phyloP scores from a whole-genome alignment of 352 stramenopile species.

The Phytophthora kernoviae region DNA sequence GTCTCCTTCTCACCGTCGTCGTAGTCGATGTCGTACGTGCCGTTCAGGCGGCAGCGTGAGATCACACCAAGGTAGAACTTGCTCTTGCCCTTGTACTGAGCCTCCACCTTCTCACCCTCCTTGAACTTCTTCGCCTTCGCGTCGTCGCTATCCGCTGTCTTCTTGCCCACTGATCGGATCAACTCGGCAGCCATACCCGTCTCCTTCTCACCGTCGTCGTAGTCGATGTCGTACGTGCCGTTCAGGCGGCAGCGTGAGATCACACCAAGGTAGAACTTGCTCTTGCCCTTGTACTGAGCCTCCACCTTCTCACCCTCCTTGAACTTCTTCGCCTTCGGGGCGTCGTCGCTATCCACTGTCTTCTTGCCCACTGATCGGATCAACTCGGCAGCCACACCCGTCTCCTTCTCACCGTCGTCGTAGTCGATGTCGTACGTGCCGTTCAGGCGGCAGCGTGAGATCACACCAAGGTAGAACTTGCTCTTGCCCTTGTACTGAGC shows the following conservation, averaged over 20 bases:
- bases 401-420: conserved; percentile 21
- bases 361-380: conserved; percentile 13
- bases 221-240: conserved; percentile 23
- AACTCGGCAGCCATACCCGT: conserved; percentile 17
- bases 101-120: conserved; percentile 20
- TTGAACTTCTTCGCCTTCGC: conserved; percentile 20
- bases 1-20: conserved; percentile 21
- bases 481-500: conserved; percentile 22
- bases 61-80: conserved; percentile 20
- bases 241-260: conserved; percentile 19
- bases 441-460: conserved; percentile 18
- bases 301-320: conserved; percentile 20
- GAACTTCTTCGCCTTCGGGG: conserved; percentile 18
- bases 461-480: conserved; percentile 19
- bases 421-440: conserved; percentile 24
- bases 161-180: conserved; percentile 12
- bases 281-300: conserved; percentile 23
- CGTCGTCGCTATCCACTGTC: conserved; percentile 15
- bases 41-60: conserved; percentile 17
- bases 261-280: conserved; percentile 18
- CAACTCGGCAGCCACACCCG: conserved; percentile 16
- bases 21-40: conserved; percentile 24
- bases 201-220: conserved; percentile 20
- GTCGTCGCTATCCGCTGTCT: conserved; percentile 15
- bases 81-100: conserved; percentile 23